Percentiles rank a stretch among this genome's conserved stretches.
Conservation (phyloP, 768 basidiomycete genomes). For the Suillus placidus region DNA sequence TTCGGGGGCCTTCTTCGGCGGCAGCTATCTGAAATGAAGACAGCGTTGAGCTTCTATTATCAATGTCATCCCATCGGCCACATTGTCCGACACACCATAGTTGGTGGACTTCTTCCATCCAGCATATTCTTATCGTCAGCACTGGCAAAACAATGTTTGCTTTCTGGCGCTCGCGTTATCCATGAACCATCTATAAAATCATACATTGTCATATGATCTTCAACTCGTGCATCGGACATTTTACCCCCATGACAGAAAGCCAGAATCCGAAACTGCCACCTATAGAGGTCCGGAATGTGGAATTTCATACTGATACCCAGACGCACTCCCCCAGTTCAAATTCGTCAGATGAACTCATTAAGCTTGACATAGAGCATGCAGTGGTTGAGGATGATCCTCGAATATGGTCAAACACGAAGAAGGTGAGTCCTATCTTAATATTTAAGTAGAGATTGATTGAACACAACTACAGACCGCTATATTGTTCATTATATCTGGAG, state of each 20-base stretch:
- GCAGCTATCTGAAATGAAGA: not conserved
- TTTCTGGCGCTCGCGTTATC: not conserved
- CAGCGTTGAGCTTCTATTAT: not conserved
- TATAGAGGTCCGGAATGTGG: not conserved
- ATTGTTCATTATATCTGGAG: constrained; percentile 29
- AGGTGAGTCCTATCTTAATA: constrained; percentile 39
- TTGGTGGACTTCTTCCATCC: not conserved
- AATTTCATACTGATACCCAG: not conserved
- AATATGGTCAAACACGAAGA: constrained; percentile 55
- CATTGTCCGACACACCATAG: not conserved
- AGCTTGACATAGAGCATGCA: constrained; percentile 39
- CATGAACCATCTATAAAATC: not conserved
- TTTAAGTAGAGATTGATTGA: not conserved
- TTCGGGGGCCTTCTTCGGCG: not conserved
- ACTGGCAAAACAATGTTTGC: not conserved
- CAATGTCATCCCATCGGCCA: not conserved
- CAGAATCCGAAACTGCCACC: constrained; percentile 5
- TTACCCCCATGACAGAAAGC: constrained; percentile 3
- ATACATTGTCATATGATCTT: not conserved
- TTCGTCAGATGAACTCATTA: not conserved
- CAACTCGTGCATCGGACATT: not conserved
- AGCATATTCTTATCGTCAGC: not conserved
- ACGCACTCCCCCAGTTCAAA: not conserved
- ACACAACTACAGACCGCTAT: constrained; percentile 20
- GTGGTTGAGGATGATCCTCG: constrained; percentile 62